A percentile compares a stretch with the other conserved stretches of the same genome.
phyloP scores from a whole-genome alignment of 164 flowering plant genomes.

The Liriodendron chinense region DNA sequence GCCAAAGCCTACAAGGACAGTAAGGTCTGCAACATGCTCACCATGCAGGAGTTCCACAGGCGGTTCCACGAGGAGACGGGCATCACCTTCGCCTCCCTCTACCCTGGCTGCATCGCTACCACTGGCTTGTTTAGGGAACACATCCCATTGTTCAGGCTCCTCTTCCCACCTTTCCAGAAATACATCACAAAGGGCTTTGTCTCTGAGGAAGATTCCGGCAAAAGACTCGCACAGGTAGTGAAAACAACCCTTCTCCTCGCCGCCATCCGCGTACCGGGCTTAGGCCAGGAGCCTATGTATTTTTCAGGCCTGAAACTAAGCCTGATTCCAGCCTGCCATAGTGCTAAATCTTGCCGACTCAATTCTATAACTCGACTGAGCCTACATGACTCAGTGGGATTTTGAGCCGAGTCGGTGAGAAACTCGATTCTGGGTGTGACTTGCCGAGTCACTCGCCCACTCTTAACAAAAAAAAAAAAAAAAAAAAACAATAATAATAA shows the following conservation, averaged over 20 bases:
- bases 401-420: too few relatives aligned
- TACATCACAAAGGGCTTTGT: constrained; percentile 94
- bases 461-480: too few relatives aligned
- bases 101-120: constrained; percentile 97
- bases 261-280: too few relatives aligned
- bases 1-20: constrained; percentile 99
- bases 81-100: constrained; percentile 84
- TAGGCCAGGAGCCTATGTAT: too few relatives aligned
- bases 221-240: constrained; percentile 81
- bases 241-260: not conserved
- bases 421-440: too few relatives aligned
- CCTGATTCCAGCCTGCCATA: too few relatives aligned
- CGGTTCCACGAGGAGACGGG: constrained; percentile 96
- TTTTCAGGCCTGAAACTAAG: too few relatives aligned
- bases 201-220: constrained; percentile 86
- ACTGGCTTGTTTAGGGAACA: constrained; percentile 92
- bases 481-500: too few relatives aligned
- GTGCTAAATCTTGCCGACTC: too few relatives aligned
- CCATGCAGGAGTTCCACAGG: constrained; percentile 96
- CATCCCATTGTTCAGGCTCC: constrained; percentile 81
- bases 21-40: constrained; percentile 99
- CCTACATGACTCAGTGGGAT: too few relatives aligned
- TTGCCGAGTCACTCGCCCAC: too few relatives aligned
- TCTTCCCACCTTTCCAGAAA: constrained; percentile 99
- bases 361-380: too few relatives aligned